Evolutionary conservation across 2,329 filamentous ascomycete genomes (phyloP), one percentile per base, ranked within the genome.

Genomic region (Endocalyx cinctus): DNA sequence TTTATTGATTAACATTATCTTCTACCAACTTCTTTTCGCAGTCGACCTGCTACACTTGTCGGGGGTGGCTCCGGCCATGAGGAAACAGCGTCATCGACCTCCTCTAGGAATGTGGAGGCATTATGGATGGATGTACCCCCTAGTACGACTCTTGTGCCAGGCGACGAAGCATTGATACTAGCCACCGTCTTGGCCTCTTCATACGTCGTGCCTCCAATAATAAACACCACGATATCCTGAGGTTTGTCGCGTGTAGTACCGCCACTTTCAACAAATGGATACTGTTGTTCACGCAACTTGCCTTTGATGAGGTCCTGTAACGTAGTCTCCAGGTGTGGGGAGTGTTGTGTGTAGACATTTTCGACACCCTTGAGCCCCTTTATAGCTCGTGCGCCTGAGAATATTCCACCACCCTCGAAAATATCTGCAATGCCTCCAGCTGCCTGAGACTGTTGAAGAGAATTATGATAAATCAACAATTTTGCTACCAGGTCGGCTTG

Each of bases 321-420:
- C 1, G 88, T 97, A 16, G 77, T 76, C 58, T 96, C 89, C 12
- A 98, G 63, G 15, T 87, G 74, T 0, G 94, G 88, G 5, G 87
- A 94, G 59, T 98, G 92, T 58, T 98, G 94, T 0, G 92, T 98
- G 59, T 98, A 98, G 17, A 98, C 92, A 50, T 98, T 98, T 59
- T 98, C 94, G 1, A 98, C 92, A 2, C 92, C 92, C 55, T 97
- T 96, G 11, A 98, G 71, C 0, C 92, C 92, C 54, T 94, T 95
- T 60, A 98, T 88, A 52, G 83, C 87, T 25, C 87, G 76, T 10
- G 89, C 88, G 10, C 86, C 86, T 1, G 87, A 86, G 61, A 98
- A 95, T 44, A 98, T 90, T 5, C 87, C 90, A 0, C 83, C 78
- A 0, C 87, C 84, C 52, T 97, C 89, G 51, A 98, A 97, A 6